A percentile compares a stretch with the other conserved stretches of the same genome.
phyloP scores from a whole-genome alignment of 768 basidiomycete species.

The Strobilomyces dryophilus region DNA sequence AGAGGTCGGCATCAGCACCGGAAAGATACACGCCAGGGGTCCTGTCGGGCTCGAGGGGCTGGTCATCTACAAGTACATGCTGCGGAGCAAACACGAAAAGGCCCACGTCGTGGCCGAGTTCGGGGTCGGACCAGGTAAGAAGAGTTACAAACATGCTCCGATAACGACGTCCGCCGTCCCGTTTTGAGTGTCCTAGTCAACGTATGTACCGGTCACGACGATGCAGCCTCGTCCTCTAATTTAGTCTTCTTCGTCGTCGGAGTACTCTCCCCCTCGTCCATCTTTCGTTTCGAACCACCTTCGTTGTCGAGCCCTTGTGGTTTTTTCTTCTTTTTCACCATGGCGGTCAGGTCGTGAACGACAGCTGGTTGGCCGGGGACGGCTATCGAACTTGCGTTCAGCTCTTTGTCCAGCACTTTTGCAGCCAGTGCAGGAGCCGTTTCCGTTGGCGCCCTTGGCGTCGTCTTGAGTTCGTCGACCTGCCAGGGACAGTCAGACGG shows the following conservation, averaged over 20 bases:
- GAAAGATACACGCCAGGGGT: conserved; percentile 92
- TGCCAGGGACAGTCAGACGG: conserved; percentile 25
- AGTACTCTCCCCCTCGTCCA: conserved; percentile 51
- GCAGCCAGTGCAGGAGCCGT: conserved; percentile 72
- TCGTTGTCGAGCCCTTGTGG: conserved; percentile 33
- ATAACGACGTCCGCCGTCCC: conserved; percentile 20
- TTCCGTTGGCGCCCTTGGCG: conserved; percentile 56
- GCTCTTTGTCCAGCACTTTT: conserved; percentile 65
- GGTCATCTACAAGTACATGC: conserved; percentile 94
- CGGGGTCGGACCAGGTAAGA: conserved; percentile 65
- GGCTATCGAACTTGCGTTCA: conserved; percentile 44
- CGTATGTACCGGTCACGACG: conserved; percentile 15
- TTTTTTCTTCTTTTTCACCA: conserved; percentile 84
- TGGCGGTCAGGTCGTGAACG: conserved; percentile 80
- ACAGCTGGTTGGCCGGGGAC: conserved; percentile 34
- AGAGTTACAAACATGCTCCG: conserved; percentile 62
- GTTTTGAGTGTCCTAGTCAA: conserved; percentile 15
- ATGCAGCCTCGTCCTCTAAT: conserved; percentile 36
- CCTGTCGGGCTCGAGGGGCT: conserved; percentile 93
- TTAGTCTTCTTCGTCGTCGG: conserved; percentile 59
- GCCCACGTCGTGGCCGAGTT: conserved; percentile 91
- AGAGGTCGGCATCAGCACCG: conserved; percentile 96
- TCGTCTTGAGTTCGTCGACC: conserved; percentile 89
- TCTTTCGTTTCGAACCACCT: conserved; percentile 61
- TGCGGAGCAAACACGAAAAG: conserved; percentile 64